phyloP scores from a whole-genome alignment of 768 basidiomycete species.

The Amanita fuliginea region DNA sequence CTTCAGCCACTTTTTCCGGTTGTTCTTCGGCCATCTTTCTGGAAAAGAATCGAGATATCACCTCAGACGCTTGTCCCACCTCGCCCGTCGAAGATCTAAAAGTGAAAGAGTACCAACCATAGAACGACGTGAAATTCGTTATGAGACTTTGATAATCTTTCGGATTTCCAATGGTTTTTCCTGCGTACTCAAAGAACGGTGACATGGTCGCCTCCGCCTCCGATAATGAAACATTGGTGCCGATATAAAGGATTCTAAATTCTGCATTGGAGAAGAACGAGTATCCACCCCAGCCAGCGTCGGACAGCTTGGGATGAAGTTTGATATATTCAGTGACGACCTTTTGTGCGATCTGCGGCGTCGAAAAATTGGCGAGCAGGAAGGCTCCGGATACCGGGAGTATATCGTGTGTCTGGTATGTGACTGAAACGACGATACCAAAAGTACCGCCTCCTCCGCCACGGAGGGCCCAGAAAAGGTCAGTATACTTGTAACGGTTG shows the following conservation, averaged over 20 bases:
- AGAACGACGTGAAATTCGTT: neutral
- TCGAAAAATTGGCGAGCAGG: neutral
- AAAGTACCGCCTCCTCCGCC: slow-evolving; percentile 41
- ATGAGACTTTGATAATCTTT: neutral
- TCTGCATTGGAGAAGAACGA: neutral
- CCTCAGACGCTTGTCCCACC: neutral
- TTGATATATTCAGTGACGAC: neutral
- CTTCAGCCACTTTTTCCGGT: slow-evolving; percentile 15
- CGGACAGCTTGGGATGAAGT: neutral
- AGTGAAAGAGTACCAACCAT: neutral
- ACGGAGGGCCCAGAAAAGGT: too few species aligned
- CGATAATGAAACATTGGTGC: neutral
- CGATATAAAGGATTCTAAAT: neutral
- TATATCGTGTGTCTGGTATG: slow-evolving; percentile 30
- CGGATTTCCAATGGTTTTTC: neutral
- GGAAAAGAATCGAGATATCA: slow-evolving; percentile 21
- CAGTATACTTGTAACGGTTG: too few species aligned
- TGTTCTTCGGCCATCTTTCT: slow-evolving; percentile 16
- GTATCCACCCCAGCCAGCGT: neutral
- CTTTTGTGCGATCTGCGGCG: neutral
- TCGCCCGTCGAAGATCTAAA: neutral
- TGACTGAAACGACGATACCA: slow-evolving; percentile 34
- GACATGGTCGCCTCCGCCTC: neutral
- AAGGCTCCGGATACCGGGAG: slow-evolving; percentile 19
- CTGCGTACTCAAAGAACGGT: neutral